Conservation (phyloP, 164 flowering plant species). For the grape (Vitis vinifera) region DNA sequence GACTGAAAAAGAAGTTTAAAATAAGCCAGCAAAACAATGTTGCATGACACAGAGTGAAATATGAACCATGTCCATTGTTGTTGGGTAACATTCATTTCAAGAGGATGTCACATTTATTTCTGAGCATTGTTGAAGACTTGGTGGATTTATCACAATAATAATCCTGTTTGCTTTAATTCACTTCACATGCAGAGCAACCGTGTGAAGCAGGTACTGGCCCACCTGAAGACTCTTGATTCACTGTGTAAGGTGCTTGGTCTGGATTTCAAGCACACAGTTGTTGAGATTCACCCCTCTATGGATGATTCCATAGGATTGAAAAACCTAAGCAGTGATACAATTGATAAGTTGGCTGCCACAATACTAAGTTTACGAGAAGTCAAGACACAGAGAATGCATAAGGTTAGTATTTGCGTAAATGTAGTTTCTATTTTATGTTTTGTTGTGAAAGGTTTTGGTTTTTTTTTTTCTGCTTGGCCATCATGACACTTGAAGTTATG, state of each 20-base stretch:
- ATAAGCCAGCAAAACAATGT: too few species aligned
- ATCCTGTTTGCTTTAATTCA: neutral
- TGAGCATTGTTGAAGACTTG: neutral
- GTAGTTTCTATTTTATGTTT: neutral
- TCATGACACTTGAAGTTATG: slow-evolving; percentile 2
- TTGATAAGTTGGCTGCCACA: slow-evolving; percentile 40
- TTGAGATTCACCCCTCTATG: slow-evolving; percentile 56
- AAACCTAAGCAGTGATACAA: slow-evolving; percentile 46
- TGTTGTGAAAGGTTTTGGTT: too few species aligned
- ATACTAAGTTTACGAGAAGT: slow-evolving; percentile 48
- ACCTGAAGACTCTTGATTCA: slow-evolving; percentile 42
- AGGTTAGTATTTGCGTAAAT: slow-evolving; percentile 32
- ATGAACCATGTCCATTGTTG: too few species aligned
- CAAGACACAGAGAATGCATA: slow-evolving; percentile 62
- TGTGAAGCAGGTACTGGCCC: slow-evolving; percentile 54
- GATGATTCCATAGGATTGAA: slow-evolving; percentile 42
- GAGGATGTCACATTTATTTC: too few species aligned
- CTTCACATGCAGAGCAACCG: slow-evolving; percentile 50
- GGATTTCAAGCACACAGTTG: slow-evolving; percentile 53
- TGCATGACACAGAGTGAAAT: too few species aligned
- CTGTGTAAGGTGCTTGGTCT: slow-evolving; percentile 74
- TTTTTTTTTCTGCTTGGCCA: neutral
- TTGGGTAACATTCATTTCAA: too few species aligned
- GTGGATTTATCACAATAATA: neutral
- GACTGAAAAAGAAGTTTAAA: too few species aligned